These are phyloP conservation scores for Talaromyces sp. DNA, from an alignment of 2,329 filamentous ascomycete genomes.

Conservation along the genomic window DNA sequence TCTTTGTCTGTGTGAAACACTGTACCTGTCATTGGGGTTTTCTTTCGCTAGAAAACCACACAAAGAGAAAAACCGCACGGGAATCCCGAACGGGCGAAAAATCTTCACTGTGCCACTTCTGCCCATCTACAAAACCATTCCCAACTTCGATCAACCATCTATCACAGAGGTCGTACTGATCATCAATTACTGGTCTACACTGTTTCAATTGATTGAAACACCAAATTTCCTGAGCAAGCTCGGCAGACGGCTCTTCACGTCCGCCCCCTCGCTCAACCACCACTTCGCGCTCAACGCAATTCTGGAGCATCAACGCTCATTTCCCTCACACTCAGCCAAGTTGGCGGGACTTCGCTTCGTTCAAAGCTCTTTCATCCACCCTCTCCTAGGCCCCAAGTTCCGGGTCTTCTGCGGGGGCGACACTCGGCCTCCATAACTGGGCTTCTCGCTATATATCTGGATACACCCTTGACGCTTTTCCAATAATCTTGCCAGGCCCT, in stretches of 20 bases:
- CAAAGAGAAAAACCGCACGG: not conserved
- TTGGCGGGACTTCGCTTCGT: constrained; percentile 79
- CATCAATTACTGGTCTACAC: not conserved
- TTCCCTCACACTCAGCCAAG: constrained; percentile 62
- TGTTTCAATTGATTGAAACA: not conserved
- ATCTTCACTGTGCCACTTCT: not conserved
- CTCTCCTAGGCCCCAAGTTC: constrained; percentile 85
- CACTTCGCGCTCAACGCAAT: constrained; percentile 16
- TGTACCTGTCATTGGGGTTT: not conserved
- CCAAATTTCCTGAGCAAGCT: not conserved
- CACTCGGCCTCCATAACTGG: constrained; percentile 95
- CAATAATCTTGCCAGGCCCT: constrained; percentile 35
- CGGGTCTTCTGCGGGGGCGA: constrained; percentile 96
- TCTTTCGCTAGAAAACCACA: not conserved
- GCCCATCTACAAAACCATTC: not conserved
- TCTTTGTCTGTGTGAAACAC: not conserved
- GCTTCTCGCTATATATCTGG: constrained; percentile 23
- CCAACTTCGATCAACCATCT: not conserved
- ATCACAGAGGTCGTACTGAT: not conserved
- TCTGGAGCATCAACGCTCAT: constrained; percentile 38
- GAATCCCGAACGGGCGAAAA: not conserved
- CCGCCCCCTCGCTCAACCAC: not conserved
- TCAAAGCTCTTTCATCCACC: constrained; percentile 70
- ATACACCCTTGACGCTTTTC: constrained; percentile 26
- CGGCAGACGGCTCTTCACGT: not conserved